These are phyloP conservation scores for Gonapodya prolifera DNA, from an alignment of 192 early-diverging fungal species.

Conservation along the genomic window DNA sequence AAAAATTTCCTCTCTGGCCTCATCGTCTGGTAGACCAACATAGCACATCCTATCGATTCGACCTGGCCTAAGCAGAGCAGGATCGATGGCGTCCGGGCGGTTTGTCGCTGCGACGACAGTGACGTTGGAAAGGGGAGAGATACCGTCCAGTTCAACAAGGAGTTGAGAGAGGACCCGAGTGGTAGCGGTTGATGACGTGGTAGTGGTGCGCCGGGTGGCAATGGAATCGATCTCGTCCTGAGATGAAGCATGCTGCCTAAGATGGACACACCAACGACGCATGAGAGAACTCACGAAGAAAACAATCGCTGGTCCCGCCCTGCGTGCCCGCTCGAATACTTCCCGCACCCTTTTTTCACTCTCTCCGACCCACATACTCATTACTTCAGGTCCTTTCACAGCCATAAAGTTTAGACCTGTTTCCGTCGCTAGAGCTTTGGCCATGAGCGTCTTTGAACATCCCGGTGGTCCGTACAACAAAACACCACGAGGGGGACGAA, in stretches of 20 bases:
- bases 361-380: slow-evolving; percentile 99
- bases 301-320: slow-evolving; percentile 86
- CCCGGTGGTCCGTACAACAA: slow-evolving; percentile 97
- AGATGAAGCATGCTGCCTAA: background rate
- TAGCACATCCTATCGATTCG: slow-evolving; percentile 91
- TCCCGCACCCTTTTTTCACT: slow-evolving; percentile 92
- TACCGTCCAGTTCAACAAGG: slow-evolving; percentile 87
- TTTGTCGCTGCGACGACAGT: slow-evolving; percentile 97
- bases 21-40: slow-evolving; percentile 75
- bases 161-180: slow-evolving; percentile 93
- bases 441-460: slow-evolving; percentile 94
- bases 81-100: slow-evolving; percentile 91
- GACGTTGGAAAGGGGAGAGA: slow-evolving; percentile 89
- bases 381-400: slow-evolving; percentile 94
- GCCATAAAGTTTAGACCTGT: slow-evolving; percentile 94
- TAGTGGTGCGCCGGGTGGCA: slow-evolving; percentile 63
- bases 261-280: background rate
- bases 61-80: slow-evolving; percentile 82
- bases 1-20: slow-evolving; percentile 68
- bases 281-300: slow-evolving; percentile 69
- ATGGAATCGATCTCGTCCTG: slow-evolving; percentile 97
- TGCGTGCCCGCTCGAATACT: slow-evolving; percentile 88
- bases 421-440: slow-evolving; percentile 94
- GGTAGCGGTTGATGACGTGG: slow-evolving; percentile 58
- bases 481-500: slow-evolving; percentile 92